Evolutionary conservation across 805 yeast genomes (phyloP).

Genomic region (Myxozyma melibiosi): DNA sequence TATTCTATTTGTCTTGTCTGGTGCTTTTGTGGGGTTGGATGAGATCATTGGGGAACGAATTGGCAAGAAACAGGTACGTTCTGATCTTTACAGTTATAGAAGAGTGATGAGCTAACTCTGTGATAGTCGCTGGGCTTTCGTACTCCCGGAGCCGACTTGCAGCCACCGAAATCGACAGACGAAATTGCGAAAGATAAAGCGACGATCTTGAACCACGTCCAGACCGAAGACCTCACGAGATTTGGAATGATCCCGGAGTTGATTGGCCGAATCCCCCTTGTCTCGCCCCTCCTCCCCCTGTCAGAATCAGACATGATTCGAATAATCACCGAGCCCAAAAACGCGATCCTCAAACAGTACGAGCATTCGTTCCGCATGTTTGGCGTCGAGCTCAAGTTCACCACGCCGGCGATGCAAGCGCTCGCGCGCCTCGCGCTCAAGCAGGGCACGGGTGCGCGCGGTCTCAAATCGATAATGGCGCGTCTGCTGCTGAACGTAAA

Average conservation of each 20-base stretch:
- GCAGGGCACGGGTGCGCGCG: slow-evolving; percentile 66
- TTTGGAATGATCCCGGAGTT: slow-evolving; percentile 64
- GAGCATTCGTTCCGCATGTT: slow-evolving; percentile 56
- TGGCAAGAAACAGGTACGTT: slow-evolving; percentile 16
- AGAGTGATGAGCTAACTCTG: background rate
- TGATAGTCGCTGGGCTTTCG: slow-evolving; percentile 24
- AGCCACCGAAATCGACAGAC: background rate
- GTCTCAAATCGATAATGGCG: slow-evolving; percentile 57
- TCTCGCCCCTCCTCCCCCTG: slow-evolving; percentile 53
- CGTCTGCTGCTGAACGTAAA: slow-evolving; percentile 40
- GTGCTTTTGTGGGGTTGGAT: slow-evolving; percentile 64
- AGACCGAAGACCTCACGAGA: slow-evolving; percentile 54
- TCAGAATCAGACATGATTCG: slow-evolving; percentile 50
- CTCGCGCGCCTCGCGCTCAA: slow-evolving; percentile 53
- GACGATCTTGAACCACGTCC: slow-evolving; percentile 47
- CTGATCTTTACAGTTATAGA: slow-evolving; percentile 36
- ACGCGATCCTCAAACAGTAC: slow-evolving; percentile 57
- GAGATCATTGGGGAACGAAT: slow-evolving; percentile 49
- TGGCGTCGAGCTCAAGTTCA: slow-evolving; percentile 54
- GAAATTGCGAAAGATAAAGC: background rate
- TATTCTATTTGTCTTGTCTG: slow-evolving; percentile 59
- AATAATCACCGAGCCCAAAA: slow-evolving; percentile 58
- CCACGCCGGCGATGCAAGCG: slow-evolving; percentile 51
- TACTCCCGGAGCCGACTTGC: background rate
- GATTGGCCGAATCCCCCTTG: slow-evolving; percentile 60